Evolutionary conservation across 805 yeast species (phyloP).

Genomic region (Yarrowia osloensis): DNA sequence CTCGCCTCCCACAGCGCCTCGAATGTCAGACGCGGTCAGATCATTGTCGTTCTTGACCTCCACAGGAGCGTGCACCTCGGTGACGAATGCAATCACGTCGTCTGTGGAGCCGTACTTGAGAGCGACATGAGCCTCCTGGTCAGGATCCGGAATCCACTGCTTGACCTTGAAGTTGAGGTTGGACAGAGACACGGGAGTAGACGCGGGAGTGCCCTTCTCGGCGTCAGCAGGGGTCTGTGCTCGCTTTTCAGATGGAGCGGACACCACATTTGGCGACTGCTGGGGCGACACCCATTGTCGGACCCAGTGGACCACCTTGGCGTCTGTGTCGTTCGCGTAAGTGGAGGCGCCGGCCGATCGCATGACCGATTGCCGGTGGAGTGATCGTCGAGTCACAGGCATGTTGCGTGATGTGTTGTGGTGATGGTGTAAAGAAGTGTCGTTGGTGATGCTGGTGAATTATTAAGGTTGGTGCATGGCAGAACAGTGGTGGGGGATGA

Average conservation of each 20-base stretch:
- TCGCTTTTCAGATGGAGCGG: constrained; percentile 17
- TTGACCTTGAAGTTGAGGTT: constrained; percentile 40
- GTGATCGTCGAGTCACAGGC: constrained; percentile 31
- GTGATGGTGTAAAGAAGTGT: not conserved
- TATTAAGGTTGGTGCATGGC: constrained; percentile 10
- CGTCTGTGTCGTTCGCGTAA: constrained; percentile 12
- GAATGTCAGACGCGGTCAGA: constrained; percentile 51
- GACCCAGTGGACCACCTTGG: constrained; percentile 25
- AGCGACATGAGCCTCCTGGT: constrained; percentile 31
- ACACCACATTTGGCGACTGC: constrained; percentile 20
- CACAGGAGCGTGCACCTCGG: constrained; percentile 30
- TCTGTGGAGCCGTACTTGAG: constrained; percentile 43
- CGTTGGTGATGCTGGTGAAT: constrained; percentile 6
- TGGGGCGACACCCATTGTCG: constrained; percentile 31
- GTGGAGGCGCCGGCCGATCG: constrained; percentile 17
- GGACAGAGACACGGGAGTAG: constrained; percentile 31
- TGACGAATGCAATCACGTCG: constrained; percentile 52
- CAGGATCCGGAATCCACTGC: constrained; percentile 40
- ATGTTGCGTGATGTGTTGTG: constrained; percentile 2
- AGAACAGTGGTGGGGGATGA: not conserved
- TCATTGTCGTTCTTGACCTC: constrained; percentile 39
- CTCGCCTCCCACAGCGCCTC: constrained; percentile 58
- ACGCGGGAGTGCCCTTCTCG: constrained; percentile 32
- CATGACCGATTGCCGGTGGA: constrained; percentile 23
- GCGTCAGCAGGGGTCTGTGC: constrained; percentile 30